phyloP scores from a whole-genome alignment of 176 grass and related monocot species.

The Oryza meyeriana region DNA sequence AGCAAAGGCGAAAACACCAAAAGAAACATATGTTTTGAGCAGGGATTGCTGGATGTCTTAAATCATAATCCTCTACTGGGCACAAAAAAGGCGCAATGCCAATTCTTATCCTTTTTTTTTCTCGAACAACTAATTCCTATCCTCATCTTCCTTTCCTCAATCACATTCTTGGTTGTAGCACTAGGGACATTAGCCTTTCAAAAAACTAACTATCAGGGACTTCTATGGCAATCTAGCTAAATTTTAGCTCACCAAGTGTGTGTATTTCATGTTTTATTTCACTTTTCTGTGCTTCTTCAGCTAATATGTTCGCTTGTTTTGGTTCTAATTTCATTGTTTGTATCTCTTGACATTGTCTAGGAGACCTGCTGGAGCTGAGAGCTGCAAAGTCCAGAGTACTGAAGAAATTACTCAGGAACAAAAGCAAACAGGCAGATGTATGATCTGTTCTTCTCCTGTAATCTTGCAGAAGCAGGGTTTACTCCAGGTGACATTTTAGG shows the following conservation, averaged over 20 bases:
- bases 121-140: too few species aligned
- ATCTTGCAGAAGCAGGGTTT: conserved; percentile 81
- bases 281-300: background rate
- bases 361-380: conserved; percentile 64
- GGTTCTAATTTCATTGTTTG: conserved; percentile 4
- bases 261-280: background rate
- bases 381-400: conserved; percentile 66
- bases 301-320: conserved; percentile 5
- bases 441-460: conserved; percentile 58
- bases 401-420: conserved; percentile 77
- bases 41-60: background rate
- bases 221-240: conserved; percentile 4
- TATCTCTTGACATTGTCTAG: conserved; percentile 35
- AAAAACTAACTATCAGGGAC: background rate
- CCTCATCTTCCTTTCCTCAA: background rate
- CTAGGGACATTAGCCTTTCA: background rate
- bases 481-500: conserved; percentile 60
- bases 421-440: conserved; percentile 60
- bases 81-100: conserved; percentile 11
- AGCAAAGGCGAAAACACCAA: background rate
- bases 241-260: background rate
- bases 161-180: background rate
- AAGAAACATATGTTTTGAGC: background rate
- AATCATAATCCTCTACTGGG: background rate
- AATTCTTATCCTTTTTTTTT: conserved; percentile 10